A percentile compares a stretch with the other conserved stretches of the same genome.
Conservation (phyloP, 2,329 filamentous ascomycete species). For the Curvularia spicifera region DNA sequence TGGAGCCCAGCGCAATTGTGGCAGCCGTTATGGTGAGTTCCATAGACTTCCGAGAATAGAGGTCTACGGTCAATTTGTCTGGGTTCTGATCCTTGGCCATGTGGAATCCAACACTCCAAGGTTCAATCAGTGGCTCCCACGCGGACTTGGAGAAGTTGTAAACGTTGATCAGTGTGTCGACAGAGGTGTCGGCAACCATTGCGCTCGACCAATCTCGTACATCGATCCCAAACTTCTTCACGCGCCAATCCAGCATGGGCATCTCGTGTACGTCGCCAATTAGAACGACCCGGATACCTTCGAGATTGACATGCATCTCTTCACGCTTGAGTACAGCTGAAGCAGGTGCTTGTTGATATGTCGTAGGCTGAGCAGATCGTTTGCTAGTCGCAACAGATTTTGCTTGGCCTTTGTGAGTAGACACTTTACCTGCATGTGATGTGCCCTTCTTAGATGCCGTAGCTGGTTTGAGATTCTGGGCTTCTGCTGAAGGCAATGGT, state of each 20-base stretch:
- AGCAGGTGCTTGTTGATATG: conserved; percentile 60
- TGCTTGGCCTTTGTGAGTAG: conserved; percentile 55
- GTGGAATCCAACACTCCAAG: conserved; percentile 93
- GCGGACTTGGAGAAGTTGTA: conserved; percentile 99
- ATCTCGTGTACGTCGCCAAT: conserved; percentile 97
- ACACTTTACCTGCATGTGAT: conserved; percentile 55
- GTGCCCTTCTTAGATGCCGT: conserved; percentile 57
- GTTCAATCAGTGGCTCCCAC: conserved; percentile 95
- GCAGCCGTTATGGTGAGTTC: conserved; percentile 93
- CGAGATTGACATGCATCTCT: conserved; percentile 82
- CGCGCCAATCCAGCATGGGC: conserved; percentile 89
- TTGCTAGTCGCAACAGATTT: conserved; percentile 56
- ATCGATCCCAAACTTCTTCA: conserved; percentile 85
- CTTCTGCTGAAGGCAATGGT: conserved; percentile 58
- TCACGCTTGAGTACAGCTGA: conserved; percentile 70
- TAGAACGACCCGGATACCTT: conserved; percentile 88
- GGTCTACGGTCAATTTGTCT: conserved; percentile 79
- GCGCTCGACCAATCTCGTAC: conserved; percentile 91
- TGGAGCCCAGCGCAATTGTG: conserved; percentile 89
- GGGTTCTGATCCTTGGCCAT: conserved; percentile 78
- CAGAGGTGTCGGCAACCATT: conserved; percentile 84
- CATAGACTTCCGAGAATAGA: conserved; percentile 87
- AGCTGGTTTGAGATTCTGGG: conserved; percentile 62
- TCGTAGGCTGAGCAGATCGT: conserved; percentile 59
- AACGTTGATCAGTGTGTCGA: conserved; percentile 93